phyloP scores from a whole-genome alignment of 148 eudicot genomes.

The Silene uniflora region DNA sequence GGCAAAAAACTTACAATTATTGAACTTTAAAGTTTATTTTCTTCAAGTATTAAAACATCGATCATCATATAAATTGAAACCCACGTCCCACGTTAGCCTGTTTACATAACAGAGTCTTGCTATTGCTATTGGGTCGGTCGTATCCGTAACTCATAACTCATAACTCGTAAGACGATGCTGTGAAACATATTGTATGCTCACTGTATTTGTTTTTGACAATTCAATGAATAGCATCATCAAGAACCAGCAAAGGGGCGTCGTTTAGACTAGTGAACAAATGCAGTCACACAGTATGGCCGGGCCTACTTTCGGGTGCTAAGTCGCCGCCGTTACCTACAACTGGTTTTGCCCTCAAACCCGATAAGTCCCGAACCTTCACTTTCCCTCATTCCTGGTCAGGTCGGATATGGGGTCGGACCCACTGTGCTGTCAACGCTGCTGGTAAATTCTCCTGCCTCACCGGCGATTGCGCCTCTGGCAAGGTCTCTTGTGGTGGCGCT shows the following conservation, averaged over 20 bases:
- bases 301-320: slow-evolving; percentile 82
- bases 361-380: slow-evolving; percentile 46
- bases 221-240: neutral
- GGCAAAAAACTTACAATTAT: no score
- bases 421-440: slow-evolving; percentile 50
- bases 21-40: no score
- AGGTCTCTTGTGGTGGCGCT: slow-evolving; percentile 54
- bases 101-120: no score
- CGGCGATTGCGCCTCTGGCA: slow-evolving; percentile 88
- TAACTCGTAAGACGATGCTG: no score
- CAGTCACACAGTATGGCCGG: slow-evolving; percentile 84
- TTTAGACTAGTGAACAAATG: slow-evolving; percentile 75
- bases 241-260: slow-evolving; percentile 42
- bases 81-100: no score
- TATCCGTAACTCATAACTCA: no score
- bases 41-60: no score
- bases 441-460: slow-evolving; percentile 64
- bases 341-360: slow-evolving; percentile 60
- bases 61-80: no score
- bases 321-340: slow-evolving; percentile 61
- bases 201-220: no score
- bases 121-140: no score
- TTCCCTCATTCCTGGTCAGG: slow-evolving; percentile 87
- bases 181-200: no score
- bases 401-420: slow-evolving; percentile 88